These are phyloP conservation scores for Tolypocladium cylindrosporum DNA, from an alignment of 2,329 filamentous ascomycete species.

Conservation along the genomic window DNA sequence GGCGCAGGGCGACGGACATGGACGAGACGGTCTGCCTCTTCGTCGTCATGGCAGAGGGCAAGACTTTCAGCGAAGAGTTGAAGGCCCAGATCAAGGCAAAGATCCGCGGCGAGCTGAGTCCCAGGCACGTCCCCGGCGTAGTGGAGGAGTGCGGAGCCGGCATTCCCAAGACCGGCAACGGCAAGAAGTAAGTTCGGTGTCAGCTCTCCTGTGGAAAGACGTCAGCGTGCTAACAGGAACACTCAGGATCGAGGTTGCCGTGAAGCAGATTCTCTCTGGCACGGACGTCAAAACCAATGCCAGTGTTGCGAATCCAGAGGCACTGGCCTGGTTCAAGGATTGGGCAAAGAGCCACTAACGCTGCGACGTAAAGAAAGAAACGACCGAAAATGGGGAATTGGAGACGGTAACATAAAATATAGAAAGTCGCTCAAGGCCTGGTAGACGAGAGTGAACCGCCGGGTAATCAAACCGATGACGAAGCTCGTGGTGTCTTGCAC, in stretches of 20 bases:
- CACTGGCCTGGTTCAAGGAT: constrained; percentile 75
- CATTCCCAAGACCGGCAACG: constrained; percentile 86
- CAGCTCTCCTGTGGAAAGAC: not conserved
- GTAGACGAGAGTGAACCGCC: not conserved
- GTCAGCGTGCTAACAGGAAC: constrained; percentile 6
- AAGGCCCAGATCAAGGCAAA: constrained; percentile 52
- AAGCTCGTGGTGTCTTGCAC: not conserved
- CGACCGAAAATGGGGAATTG: too few relatives aligned
- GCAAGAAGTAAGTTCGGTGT: constrained; percentile 66
- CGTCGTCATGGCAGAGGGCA: constrained; percentile 59
- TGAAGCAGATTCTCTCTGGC: constrained; percentile 91
- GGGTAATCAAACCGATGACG: not conserved
- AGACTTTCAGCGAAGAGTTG: constrained; percentile 49
- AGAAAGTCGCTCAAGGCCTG: not conserved
- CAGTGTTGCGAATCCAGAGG: constrained; percentile 85
- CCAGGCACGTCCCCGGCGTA: constrained; percentile 78
- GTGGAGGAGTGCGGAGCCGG: constrained; percentile 70
- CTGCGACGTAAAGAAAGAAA: not conserved
- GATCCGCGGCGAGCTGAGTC: constrained; percentile 70
- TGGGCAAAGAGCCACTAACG: constrained; percentile 54
- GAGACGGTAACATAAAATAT: not conserved
- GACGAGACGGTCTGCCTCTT: constrained; percentile 89
- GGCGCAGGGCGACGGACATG: constrained; percentile 57
- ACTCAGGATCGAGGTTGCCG: constrained; percentile 75
- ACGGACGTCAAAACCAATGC: constrained; percentile 80